Evolutionary conservation across 169 alveolate species (phyloP).

Genomic region (Plasmodium reichenowi): DNA sequence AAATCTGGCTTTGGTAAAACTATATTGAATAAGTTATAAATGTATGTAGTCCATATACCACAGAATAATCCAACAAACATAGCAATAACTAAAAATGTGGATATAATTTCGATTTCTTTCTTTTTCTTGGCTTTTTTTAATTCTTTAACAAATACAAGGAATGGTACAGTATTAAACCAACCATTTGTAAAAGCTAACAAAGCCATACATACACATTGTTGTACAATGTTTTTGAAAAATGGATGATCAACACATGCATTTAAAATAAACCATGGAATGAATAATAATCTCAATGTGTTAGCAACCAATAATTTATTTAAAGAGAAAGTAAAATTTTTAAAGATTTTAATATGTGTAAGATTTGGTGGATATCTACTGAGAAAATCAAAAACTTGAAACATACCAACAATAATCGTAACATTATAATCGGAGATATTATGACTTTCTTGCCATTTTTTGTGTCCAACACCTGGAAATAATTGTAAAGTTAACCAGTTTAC

Average conservation of each 20-base stretch:
- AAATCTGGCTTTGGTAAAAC: background rate
- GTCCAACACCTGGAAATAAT: conserved; percentile 72
- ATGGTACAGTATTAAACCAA: conserved; percentile 72
- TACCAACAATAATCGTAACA: conserved; percentile 64
- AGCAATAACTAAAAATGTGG: conserved; percentile 58
- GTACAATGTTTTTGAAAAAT: conserved; percentile 26
- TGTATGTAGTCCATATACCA: conserved; percentile 64
- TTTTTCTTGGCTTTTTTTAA: conserved; percentile 32
- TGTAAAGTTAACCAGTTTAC: conserved; percentile 55
- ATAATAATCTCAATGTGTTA: conserved; percentile 26
- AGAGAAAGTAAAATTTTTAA: conserved; percentile 55
- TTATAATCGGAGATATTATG: conserved; percentile 27
- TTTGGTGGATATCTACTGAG: conserved; percentile 68
- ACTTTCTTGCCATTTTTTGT: conserved; percentile 47
- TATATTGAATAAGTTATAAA: conserved; percentile 48
- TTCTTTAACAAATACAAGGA: conserved; percentile 52
- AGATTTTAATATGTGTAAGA: conserved; percentile 18
- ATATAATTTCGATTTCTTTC: conserved; percentile 47
- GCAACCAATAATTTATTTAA: conserved; percentile 41
- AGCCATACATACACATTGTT: conserved; percentile 66
- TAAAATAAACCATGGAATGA: conserved; percentile 65
- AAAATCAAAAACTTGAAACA: conserved; percentile 77
- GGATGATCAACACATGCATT: conserved; percentile 9
- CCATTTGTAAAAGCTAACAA: conserved; percentile 66
- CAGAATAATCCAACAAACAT: conserved; percentile 47